These are phyloP conservation scores for Yamadazyma taylorii DNA, from an alignment of 1,139 yeast species.

Conservation along the genomic window DNA sequence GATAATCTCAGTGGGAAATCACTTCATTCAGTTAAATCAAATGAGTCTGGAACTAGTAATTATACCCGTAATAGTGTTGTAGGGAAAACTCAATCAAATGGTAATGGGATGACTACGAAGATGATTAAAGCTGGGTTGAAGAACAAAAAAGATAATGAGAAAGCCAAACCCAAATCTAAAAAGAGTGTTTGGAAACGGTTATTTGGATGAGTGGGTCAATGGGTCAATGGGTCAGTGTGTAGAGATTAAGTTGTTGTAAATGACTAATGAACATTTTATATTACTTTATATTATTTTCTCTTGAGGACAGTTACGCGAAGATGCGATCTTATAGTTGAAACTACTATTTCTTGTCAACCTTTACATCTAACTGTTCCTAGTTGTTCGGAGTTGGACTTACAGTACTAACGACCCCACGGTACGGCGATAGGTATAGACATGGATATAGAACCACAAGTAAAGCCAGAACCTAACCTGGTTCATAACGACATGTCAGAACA, in stretches of 20 bases:
- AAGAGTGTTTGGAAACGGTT: conserved; percentile 18
- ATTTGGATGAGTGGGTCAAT: conserved; percentile 4
- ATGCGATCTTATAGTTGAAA: too few relatives aligned
- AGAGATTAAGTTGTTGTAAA: neutral
- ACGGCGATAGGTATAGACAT: conserved; percentile 4
- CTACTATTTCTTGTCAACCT: too few relatives aligned
- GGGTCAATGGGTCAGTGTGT: neutral
- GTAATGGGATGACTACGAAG: conserved; percentile 15
- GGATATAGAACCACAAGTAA: conserved; percentile 15
- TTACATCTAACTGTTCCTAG: too few relatives aligned
- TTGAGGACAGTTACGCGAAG: too few relatives aligned
- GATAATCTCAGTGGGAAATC: conserved; percentile 7
- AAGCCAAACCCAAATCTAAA: conserved; percentile 9
- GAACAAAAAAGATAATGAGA: conserved; percentile 7
- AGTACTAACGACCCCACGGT: too few relatives aligned
- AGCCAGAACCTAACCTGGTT: conserved; percentile 10
- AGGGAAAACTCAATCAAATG: conserved; percentile 3
- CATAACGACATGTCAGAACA: too few relatives aligned
- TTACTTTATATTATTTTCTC: too few relatives aligned
- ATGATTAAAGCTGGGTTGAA: conserved; percentile 15
- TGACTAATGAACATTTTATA: too few relatives aligned
- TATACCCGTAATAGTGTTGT: neutral
- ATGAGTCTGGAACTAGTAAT: conserved; percentile 1
- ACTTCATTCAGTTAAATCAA: conserved; percentile 4
- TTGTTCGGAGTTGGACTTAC: too few relatives aligned